These are phyloP conservation scores for Gliomastix tumulicola DNA, from an alignment of 2,329 filamentous ascomycete genomes.

Conservation along the genomic window DNA sequence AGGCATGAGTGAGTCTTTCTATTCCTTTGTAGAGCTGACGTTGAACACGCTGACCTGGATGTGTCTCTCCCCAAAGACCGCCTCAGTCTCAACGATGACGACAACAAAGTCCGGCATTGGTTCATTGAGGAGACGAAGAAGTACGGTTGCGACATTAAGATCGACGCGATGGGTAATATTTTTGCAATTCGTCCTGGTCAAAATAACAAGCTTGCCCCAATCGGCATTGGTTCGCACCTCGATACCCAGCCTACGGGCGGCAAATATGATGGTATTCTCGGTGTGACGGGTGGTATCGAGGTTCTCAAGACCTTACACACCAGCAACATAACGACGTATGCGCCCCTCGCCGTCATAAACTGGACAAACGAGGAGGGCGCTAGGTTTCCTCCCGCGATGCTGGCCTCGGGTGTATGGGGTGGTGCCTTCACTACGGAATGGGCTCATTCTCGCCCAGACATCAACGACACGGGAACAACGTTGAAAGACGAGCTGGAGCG, in stretches of 20 bases:
- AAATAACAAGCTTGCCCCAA: slow-evolving; percentile 43
- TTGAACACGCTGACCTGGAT: no score
- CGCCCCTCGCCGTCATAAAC: slow-evolving; percentile 67
- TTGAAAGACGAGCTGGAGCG: slow-evolving; percentile 48
- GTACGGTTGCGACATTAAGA: slow-evolving; percentile 62
- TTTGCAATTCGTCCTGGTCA: slow-evolving; percentile 66
- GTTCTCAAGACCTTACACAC: slow-evolving; percentile 63
- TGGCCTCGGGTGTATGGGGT: slow-evolving; percentile 71
- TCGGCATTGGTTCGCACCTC: slow-evolving; percentile 64
- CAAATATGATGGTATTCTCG: slow-evolving; percentile 70
- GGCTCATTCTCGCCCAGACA: slow-evolving; percentile 54
- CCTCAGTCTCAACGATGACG: slow-evolving; percentile 65
- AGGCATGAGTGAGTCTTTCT: background rate
- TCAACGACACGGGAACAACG: slow-evolving; percentile 28
- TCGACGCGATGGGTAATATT: slow-evolving; percentile 75
- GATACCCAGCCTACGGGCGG: slow-evolving; percentile 60
- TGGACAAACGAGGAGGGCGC: slow-evolving; percentile 83
- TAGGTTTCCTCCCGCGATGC: slow-evolving; percentile 69
- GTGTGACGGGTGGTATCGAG: slow-evolving; percentile 66
- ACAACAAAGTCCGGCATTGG: slow-evolving; percentile 70
- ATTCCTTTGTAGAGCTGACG: no score
- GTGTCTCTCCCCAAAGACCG: no score
- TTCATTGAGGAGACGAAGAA: slow-evolving; percentile 58
- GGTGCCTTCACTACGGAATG: slow-evolving; percentile 53
- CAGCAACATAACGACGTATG: slow-evolving; percentile 59